A percentile compares a stretch with the other conserved stretches of the same genome.
Evolutionary conservation across 805 yeast genomes (phyloP).

Genomic region (Ogataea glucozyma): DNA sequence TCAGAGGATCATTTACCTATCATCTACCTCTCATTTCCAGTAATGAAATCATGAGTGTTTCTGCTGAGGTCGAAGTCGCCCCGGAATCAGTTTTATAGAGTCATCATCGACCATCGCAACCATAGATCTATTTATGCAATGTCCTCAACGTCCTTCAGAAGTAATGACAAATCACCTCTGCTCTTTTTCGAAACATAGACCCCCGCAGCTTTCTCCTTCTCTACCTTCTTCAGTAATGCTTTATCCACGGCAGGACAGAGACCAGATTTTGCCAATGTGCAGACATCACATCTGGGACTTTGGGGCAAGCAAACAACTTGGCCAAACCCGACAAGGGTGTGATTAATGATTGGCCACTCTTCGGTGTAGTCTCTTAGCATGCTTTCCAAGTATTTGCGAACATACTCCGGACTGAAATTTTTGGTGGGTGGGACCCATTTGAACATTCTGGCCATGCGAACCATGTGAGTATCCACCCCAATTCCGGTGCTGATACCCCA

Average conservation of each 20-base stretch:
- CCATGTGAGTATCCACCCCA: conserved; percentile 94
- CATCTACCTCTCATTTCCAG: conserved; percentile 30
- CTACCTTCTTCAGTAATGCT: conserved; percentile 38
- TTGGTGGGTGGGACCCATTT: conserved; percentile 61
- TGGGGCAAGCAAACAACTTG: conserved; percentile 81
- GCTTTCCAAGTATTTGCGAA: conserved; percentile 63
- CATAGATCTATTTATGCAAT: conserved; percentile 7
- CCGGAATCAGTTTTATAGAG: not conserved
- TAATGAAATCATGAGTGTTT: conserved; percentile 32
- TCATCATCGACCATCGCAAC: not conserved
- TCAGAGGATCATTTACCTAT: conserved; percentile 37
- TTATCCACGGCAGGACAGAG: conserved; percentile 62
- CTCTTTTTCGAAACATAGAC: conserved; percentile 29
- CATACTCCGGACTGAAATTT: conserved; percentile 69
- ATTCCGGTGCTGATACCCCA: conserved; percentile 79
- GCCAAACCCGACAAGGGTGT: conserved; percentile 89
- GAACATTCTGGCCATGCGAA: conserved; percentile 77
- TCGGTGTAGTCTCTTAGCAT: conserved; percentile 65
- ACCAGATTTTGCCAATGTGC: conserved; percentile 52
- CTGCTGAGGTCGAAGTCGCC: conserved; percentile 25
- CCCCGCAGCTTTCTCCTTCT: conserved; percentile 24
- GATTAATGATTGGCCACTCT: conserved; percentile 84
- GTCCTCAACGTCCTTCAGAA: conserved; percentile 39
- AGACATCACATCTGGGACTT: conserved; percentile 68
- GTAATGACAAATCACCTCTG: conserved; percentile 45